A percentile compares a stretch with the other conserved stretches of the same genome.
Conservation (phyloP, 1,284 basidiomycete genomes). For the Tilletia walkeri region DNA sequence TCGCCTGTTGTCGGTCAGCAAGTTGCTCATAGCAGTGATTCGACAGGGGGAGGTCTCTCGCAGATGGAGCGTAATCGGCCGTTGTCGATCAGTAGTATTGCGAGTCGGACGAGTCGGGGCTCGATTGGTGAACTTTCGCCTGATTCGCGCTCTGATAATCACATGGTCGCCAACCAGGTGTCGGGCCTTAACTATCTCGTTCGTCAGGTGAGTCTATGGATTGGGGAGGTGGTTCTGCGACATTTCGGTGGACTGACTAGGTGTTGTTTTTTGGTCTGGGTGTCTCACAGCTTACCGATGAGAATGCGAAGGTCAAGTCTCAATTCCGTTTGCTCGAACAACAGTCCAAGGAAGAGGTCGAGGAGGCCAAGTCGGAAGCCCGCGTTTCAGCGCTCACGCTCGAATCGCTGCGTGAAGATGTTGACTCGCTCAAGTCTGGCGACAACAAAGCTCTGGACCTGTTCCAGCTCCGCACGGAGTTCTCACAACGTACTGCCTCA, state of each 20-base stretch:
- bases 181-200: constrained; percentile 70
- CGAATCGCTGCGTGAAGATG: constrained; percentile 65
- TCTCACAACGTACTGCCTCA: constrained; percentile 40
- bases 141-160: constrained; percentile 56
- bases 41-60: too few species aligned
- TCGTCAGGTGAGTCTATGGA: constrained; percentile 55
- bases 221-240: neutral
- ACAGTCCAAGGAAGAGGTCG: constrained; percentile 66
- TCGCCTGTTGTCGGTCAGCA: constrained; percentile 22
- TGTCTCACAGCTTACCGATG: constrained; percentile 69
- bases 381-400: constrained; percentile 72
- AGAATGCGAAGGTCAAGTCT: constrained; percentile 68
- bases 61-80: constrained; percentile 18
- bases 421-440: constrained; percentile 56
- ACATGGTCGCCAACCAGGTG: constrained; percentile 65
- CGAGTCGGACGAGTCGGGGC: constrained; percentile 57
- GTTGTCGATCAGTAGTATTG: constrained; percentile 39
- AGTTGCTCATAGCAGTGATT: neutral
- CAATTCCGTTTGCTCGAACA: constrained; percentile 68
- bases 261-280: neutral
- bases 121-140: neutral
- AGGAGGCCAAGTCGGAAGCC: constrained; percentile 72
- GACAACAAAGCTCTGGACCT: constrained; percentile 35
- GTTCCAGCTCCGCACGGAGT: constrained; percentile 56
- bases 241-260: too few species aligned